Percentiles rank a stretch among this genome's conserved stretches.
Evolutionary conservation across 23 red algal genomes (phyloP).

Genomic region (Gracilaria vermiculophylla): DNA sequence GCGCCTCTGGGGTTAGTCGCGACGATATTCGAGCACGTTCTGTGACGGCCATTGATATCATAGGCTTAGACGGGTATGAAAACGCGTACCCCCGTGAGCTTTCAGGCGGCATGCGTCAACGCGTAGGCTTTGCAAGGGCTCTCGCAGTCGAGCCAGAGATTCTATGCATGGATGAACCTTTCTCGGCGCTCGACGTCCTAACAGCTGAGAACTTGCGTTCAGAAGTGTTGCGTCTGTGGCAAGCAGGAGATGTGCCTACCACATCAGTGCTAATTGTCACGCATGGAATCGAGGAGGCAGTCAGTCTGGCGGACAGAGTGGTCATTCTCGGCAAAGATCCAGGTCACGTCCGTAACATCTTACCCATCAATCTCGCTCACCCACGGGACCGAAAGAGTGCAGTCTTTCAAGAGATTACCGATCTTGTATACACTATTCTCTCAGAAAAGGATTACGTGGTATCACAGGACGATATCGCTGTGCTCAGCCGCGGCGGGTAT

Average conservation of each 20-base stretch:
- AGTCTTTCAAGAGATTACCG: constrained; percentile 86
- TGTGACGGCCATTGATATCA: constrained; percentile 85
- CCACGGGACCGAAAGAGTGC: constrained; percentile 85
- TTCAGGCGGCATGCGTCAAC: constrained; percentile 92
- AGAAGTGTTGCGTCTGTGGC: constrained; percentile 92
- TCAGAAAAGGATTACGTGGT: constrained; percentile 59
- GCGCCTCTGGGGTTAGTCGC: not conserved
- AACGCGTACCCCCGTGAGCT: constrained; percentile 95
- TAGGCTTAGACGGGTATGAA: constrained; percentile 98
- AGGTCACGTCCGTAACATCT: constrained; percentile 76
- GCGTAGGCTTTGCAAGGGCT: constrained; percentile 96
- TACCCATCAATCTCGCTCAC: constrained; percentile 79
- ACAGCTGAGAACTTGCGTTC: constrained; percentile 98
- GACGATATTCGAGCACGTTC: constrained; percentile 53
- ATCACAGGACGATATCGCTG: constrained; percentile 43
- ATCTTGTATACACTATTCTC: constrained; percentile 92
- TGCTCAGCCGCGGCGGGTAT: constrained; percentile 14
- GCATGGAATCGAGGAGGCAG: constrained; percentile 98
- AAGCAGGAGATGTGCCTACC: constrained; percentile 88
- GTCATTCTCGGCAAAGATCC: constrained; percentile 88
- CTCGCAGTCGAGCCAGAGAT: constrained; percentile 92
- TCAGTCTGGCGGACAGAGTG: constrained; percentile 89
- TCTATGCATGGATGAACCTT: constrained; percentile 94
- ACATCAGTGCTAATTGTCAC: constrained; percentile 92
- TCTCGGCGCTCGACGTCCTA: constrained; percentile 95